Evolutionary conservation across 345 rosid species (phyloP), one percentile per base, ranked within the genome.

Genomic region (Raphanus sativus): DNA sequence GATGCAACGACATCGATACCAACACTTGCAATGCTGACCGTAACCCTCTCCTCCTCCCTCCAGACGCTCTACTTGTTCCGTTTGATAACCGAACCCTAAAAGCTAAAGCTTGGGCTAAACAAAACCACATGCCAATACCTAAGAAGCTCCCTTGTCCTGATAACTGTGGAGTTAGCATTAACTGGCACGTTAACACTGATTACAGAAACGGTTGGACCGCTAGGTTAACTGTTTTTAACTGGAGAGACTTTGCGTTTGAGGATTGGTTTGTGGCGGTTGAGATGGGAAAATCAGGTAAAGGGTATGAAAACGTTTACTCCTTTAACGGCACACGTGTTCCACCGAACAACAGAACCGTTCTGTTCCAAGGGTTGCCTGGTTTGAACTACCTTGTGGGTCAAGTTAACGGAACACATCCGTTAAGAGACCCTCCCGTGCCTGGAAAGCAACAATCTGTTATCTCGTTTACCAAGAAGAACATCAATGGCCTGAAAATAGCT

Each of bases 141-240:
- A 80, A 80, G 42, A 87, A 84, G 4, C 67, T 88, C 56, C 99
- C 99, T 1, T 95, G 99, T 60, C 93, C 98, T 0, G 97, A 95
- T 75, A 92, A 95, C 59, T 95, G 99, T 25, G 94, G 93, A 1
- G 98, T 95, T 8, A 95, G 98, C 65, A 82, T 95, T 50, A 92
- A 92, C 62, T 95, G 99, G 98, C 98, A 92, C 69, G 4, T 95
- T 1, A 87, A 83, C 66, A 75, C 96, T 0, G 96, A 95, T 76
- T 88, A 86, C 74, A 79, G 28, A 71, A 71, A 67, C 7, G 97
- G 99, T 17, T 95, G 98, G 98, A 84, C 98, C 0, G 96, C 98
- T 8, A 79, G 98, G 32, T 25, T 92, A 76, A 92, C 98, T 0
- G 76, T 92, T 65, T 95, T 95, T 69, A 95, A 95, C 34, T 91